Percentiles rank a stretch among this genome's conserved stretches.
Conservation (phyloP, 1,284 basidiomycete genomes). For the Polyporus tsugae region DNA sequence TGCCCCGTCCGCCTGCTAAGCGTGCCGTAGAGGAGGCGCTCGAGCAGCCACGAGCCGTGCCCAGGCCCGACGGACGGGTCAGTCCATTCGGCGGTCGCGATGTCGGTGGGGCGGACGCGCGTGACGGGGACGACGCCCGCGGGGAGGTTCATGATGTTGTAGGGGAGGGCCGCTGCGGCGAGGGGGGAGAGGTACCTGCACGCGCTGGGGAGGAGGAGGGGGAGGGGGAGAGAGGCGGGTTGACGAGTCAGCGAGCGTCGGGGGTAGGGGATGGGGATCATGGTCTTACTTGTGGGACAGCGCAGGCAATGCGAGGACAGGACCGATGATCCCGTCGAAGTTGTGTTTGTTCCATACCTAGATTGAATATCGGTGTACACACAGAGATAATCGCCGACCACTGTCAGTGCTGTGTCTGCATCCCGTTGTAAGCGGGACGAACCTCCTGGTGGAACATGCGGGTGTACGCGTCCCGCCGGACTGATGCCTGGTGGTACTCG, state of each 20-base stretch:
- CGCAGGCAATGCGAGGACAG: conserved; percentile 78
- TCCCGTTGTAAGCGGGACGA: conserved; percentile 26
- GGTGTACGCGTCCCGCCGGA: conserved; percentile 60
- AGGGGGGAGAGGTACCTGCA: conserved; percentile 33
- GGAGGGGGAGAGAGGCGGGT: conserved; percentile 1
- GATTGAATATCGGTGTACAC: background rate
- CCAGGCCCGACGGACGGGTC: conserved; percentile 44
- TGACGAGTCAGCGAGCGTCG: conserved; percentile 46
- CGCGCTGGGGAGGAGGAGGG: conserved; percentile 20
- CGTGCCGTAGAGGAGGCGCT: conserved; percentile 61
- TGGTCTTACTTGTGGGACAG: conserved; percentile 70
- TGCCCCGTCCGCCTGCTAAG: conserved; percentile 37
- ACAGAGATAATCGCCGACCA: background rate
- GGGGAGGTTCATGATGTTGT: conserved; percentile 83
- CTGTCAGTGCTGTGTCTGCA: background rate
- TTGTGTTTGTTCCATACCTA: conserved; percentile 76
- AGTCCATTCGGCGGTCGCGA: conserved; percentile 64
- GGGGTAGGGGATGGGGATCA: conserved; percentile 57
- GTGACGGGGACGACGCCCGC: conserved; percentile 85
- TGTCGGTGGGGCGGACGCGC: conserved; percentile 75
- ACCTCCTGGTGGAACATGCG: conserved; percentile 67
- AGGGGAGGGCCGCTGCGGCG: conserved; percentile 50
- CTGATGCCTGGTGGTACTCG: conserved; percentile 60
- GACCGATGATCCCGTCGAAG: conserved; percentile 82
- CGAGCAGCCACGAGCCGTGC: conserved; percentile 62